A percentile compares a stretch with the other conserved stretches of the same genome.
phyloP scores from a whole-genome alignment of 495 filamentous ascomycete genomes.

The Sordaria brevicollis region DNA sequence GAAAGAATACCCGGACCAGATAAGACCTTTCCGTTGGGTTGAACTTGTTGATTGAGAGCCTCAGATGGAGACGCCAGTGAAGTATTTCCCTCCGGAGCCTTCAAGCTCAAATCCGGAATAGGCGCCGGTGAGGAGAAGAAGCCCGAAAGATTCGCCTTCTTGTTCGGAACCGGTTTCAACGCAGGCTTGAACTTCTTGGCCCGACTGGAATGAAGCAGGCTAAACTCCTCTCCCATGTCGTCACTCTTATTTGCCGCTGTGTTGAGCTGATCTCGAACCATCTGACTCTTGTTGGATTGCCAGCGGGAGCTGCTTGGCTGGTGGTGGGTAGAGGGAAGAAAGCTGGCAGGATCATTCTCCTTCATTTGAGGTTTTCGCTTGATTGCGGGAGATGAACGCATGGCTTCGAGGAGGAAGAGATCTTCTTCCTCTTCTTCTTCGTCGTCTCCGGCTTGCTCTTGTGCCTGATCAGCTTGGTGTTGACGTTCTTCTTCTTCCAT shows the following conservation, averaged over 20 bases:
- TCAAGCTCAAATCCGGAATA: constrained; percentile 18
- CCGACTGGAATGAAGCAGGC: not conserved
- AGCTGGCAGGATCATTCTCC: not conserved
- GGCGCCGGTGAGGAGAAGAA: constrained; percentile 40
- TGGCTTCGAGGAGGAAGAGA: constrained; percentile 36
- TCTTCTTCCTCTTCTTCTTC: constrained; percentile 31
- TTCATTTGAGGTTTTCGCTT: not conserved
- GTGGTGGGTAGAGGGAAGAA: not conserved
- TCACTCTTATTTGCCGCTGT: not conserved
- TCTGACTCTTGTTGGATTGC: not conserved
- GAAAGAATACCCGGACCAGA: not conserved
- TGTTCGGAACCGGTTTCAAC: constrained; percentile 6
- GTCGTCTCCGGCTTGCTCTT: constrained; percentile 1
- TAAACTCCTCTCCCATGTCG: not conserved
- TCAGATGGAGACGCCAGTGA: not conserved
- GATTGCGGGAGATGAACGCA: constrained; percentile 10
- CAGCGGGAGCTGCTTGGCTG: not conserved
- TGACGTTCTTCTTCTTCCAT: not conserved
- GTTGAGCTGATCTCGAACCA: not conserved
- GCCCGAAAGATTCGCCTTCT: constrained; percentile 27
- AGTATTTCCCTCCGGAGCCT: not conserved
- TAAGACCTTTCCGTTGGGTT: not conserved
- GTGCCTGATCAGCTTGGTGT: not conserved
- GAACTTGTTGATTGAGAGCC: not conserved
- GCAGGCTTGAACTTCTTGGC: constrained; percentile 3